A percentile compares a stretch with the other conserved stretches of the same genome.
These are phyloP conservation scores for Immersiporthe knoxdaviesiana DNA, from an alignment of 2,329 filamentous ascomycete genomes.

Conservation along the genomic window DNA sequence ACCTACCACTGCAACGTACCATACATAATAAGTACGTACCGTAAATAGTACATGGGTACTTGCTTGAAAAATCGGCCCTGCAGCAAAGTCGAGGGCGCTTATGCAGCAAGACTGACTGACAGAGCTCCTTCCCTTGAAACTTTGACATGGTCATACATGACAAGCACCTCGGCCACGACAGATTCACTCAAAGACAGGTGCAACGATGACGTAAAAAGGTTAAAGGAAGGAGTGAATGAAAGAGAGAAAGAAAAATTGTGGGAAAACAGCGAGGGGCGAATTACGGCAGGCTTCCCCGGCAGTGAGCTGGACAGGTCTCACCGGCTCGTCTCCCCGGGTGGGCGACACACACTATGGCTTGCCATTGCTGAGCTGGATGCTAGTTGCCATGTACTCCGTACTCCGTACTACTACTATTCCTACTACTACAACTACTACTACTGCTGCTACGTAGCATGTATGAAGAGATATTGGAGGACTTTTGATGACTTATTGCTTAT, in stretches of 20 bases:
- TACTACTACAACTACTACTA: background rate
- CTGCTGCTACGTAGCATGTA: background rate
- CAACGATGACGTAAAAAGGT: background rate
- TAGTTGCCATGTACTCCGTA: no score
- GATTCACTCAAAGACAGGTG: background rate
- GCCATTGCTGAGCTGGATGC: background rate
- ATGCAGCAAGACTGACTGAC: background rate
- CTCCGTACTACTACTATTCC: no score
- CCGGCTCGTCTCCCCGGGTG: background rate
- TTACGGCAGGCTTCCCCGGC: background rate
- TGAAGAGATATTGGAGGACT: background rate
- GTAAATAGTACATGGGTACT: conserved; percentile 1
- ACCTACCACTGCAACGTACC: background rate
- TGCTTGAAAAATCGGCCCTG: background rate
- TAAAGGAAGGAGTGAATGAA: no score
- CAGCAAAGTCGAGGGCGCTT: background rate
- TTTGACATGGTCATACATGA: background rate
- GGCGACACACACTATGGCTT: background rate
- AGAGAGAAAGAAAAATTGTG: background rate
- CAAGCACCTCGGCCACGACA: background rate
- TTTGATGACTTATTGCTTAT: background rate
- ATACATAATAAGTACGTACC: background rate
- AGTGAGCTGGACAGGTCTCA: background rate
- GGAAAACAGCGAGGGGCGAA: background rate
- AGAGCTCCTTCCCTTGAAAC: background rate